Evolutionary conservation across 176 grass and related monocot species (phyloP), one percentile per base, ranked within the genome.

Genomic region (Pontederia crassipes): DNA sequence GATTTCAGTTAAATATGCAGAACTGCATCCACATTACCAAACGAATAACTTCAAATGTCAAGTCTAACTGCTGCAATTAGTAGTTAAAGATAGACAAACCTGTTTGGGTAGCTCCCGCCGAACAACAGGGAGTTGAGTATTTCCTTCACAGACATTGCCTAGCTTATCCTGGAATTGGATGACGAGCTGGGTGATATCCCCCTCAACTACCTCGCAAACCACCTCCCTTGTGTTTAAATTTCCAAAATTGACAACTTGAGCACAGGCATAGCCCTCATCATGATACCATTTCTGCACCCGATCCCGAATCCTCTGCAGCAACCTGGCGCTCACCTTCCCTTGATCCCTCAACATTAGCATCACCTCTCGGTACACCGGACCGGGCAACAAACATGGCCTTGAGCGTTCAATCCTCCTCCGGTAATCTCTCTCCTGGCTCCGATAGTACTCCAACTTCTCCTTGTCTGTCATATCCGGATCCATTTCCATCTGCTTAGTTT

Each of bases 141-240:
- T 97, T 48, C 92, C 92, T 62, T 97, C 92, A 2, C 82, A 77
- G 17, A 85, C 56, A 80, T 97, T 91, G 15, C 92, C 92, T 0
- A 97, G 83, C 71, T 91, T 97, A 85, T 97, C 92, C 52, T 85
- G 92, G 54, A 97, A 97, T 70, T 97, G 87, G 63, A 85, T 75
- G 58, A 83, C 81, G 56, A 97, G 80, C 57, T 91, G 78, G 10
- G 87, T 88, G 54, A 97, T 88, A 47, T 97, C 87, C 27, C 87
- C 92, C 55, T 97, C 87, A 0, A 97, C 84, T 9, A 97, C 87
- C 81, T 97, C 92, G 28, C 84, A 91, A 7, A 97, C 87, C 75
- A 97, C 87, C 40, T 97, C 85, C n/a, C 49, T 85, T 10, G 92
- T 91, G 76, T 97, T 88, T 52, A 97, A 80, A 48, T 97, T 91